Evolutionary conservation across 306 rosid species (phyloP).

Genomic region (Arachis hypogaea): DNA sequence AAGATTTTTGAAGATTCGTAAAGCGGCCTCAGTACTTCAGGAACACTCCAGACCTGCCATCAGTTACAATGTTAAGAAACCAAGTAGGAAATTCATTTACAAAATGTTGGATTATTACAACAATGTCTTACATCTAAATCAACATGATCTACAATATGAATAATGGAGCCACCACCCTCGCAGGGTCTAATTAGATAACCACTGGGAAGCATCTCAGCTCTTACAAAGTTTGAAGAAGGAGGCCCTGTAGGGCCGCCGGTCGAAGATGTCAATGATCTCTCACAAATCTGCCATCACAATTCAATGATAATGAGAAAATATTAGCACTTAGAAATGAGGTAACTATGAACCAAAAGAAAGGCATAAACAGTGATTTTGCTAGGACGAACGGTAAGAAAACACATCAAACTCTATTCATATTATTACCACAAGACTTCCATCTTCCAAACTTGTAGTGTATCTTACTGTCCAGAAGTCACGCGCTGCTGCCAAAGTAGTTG

Average conservation of each 20-base stretch:
- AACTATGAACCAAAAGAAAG: not conserved
- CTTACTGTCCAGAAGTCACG: conserved; percentile 95
- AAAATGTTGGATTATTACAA: not conserved
- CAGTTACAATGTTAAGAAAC: not conserved
- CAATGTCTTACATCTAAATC: conserved; percentile 72
- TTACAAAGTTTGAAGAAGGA: conserved; percentile 66
- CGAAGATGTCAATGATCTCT: conserved; percentile 83
- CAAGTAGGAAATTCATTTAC: not conserved
- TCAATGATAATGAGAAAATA: not conserved
- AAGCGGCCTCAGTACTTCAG: conserved; percentile 94
- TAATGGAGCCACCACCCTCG: conserved; percentile 96
- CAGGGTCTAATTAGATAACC: conserved; percentile 91
- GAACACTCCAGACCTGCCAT: conserved; percentile 87
- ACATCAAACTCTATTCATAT: not conserved
- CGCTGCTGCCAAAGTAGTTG: conserved; percentile 95
- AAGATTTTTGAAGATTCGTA: conserved; percentile 91
- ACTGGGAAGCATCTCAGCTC: conserved; percentile 98
- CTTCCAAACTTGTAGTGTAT: conserved; percentile 87
- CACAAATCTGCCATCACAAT: conserved; percentile 67
- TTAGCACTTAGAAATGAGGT: too few species aligned
- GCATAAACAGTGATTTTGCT: not conserved
- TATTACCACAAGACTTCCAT: conserved; percentile 97
- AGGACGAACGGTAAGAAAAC: not conserved
- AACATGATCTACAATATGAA: conserved; percentile 91
- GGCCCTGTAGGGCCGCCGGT: conserved; percentile 92